phyloP scores from a whole-genome alignment of 2,329 filamentous ascomycete species.

The Neofusicoccum sp. region DNA sequence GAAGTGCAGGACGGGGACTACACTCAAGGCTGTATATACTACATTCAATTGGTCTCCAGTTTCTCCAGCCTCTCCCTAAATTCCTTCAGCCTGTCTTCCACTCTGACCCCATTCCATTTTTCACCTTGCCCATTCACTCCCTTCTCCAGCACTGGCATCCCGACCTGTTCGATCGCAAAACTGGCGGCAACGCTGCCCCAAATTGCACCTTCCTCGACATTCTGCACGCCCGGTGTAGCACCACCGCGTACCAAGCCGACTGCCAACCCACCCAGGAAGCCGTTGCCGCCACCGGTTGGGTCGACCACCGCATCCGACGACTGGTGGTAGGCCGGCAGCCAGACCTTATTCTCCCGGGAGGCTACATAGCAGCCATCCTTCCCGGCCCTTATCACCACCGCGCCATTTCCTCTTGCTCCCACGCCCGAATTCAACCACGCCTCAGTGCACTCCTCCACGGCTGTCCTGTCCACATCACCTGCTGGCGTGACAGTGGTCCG shows the following conservation, averaged over 20 bases:
- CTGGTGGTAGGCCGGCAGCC: constrained; percentile 76
- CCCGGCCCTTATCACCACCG: constrained; percentile 68
- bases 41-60: constrained; percentile 11
- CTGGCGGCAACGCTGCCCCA: constrained; percentile 84
- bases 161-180: constrained; percentile 92
- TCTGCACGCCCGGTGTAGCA: constrained; percentile 45
- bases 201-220: constrained; percentile 67
- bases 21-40: constrained; percentile 38
- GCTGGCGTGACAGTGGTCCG: constrained; percentile 28
- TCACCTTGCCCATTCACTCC: constrained; percentile 33
- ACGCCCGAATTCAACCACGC: constrained; percentile 39
- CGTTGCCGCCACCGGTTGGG: constrained; percentile 91
- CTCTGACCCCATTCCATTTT: constrained; percentile 49
- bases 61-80: constrained; percentile 39
- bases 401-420: constrained; percentile 40
- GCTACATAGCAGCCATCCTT: constrained; percentile 66
- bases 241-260: constrained; percentile 53
- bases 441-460: constrained; percentile 42
- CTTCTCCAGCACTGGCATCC: constrained; percentile 62
- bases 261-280: constrained; percentile 68
- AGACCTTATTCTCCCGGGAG: constrained; percentile 47
- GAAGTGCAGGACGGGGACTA: constrained; percentile 22
- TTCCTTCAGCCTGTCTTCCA: constrained; percentile 42
- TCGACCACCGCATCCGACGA: constrained; percentile 66
- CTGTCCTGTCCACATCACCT: constrained; percentile 33